A percentile compares a stretch with the other conserved stretches of the same genome.
phyloP scores from a whole-genome alignment of 495 filamentous ascomycete species.

The Penicillium simplicissimum region DNA sequence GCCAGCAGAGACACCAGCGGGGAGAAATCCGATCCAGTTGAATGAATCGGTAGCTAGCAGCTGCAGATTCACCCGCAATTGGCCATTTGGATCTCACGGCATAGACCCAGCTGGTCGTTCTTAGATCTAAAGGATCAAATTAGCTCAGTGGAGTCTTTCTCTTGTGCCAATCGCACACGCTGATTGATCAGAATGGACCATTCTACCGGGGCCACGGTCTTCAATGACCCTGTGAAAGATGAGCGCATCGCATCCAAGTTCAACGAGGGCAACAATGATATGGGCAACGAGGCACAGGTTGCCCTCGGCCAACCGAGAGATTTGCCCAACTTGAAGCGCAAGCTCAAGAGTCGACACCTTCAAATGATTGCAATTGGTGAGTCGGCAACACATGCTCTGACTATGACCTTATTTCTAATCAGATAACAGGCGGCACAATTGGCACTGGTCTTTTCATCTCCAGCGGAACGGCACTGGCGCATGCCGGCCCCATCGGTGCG shows the following conservation, averaged over 20 bases:
- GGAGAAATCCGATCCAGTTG: background rate
- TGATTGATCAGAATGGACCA: background rate
- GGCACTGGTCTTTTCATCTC: constrained; percentile 71
- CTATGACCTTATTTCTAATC: constrained; percentile 35
- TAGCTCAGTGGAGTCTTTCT: background rate
- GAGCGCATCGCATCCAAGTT: background rate
- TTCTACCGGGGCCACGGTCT: background rate
- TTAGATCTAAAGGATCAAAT: background rate
- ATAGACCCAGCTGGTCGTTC: background rate
- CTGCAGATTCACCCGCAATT: background rate
- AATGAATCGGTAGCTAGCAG: background rate
- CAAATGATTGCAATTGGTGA: constrained; percentile 54
- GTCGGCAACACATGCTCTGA: constrained; percentile 54
- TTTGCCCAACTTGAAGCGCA: constrained; percentile 38
- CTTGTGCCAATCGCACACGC: background rate
- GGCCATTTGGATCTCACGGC: background rate
- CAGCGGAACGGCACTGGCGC: constrained; percentile 59
- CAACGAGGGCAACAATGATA: constrained; percentile 2
- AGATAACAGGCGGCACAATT: constrained; percentile 61
- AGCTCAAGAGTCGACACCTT: constrained; percentile 60
- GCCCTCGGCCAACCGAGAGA: constrained; percentile 8
- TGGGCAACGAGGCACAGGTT: background rate
- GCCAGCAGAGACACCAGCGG: background rate
- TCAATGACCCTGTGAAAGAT: background rate
- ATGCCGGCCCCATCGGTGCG: constrained; percentile 59